Base-by-base conservation (phyloP, 140 eudicot genomes). In the Senecio squalidus region DNA sequence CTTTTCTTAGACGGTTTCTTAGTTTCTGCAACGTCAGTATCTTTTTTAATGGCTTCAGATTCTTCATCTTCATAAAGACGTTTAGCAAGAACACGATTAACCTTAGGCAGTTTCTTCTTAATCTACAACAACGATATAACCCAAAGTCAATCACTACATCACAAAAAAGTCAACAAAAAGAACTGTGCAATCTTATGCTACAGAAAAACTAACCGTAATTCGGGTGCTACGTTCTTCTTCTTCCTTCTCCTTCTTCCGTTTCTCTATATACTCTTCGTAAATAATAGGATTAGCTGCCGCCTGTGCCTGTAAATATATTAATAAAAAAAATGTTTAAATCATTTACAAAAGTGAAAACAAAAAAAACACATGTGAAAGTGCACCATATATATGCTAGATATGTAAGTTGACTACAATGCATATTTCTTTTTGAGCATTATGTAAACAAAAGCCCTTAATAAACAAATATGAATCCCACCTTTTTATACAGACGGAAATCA, bases 31-130 rank as follows among this genome's bases (percentile, higher is more conserved):
- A 69, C 59, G 47, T 70, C 94, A 16, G 51, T 57, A 48, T 65
- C 82, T 51, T 66, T 71, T 75, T 73, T 74, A 10, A 48, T 74
- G 40, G 70, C 73, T 73, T 81, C 95, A 33, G 73, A 77, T 67
- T 84, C 98, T 29, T 88, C 95, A 16, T 79, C 75, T 64, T 81
- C 96, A 23, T 60, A 80, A 55, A 92, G 67, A 25, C 72, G 84
- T 45, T 71, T 64, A 33, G 80, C 89, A 72, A 92, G 77, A 46
- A 5, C 55, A 23, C 93, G 74, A 55, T 92, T 92, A 71, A 82
- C 87, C 80, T 82, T 87, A 0, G 98, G 98, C 55, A 92, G 84
- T 68, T 68, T 92, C 77, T 48, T 84, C 80, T 81, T 79, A 36
- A 84, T 78, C 98, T 92, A 88, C 34, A 79, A 64, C 9, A 64